Evolutionary conservation across 2,329 filamentous ascomycete species (phyloP), one percentile per base, ranked within the genome.

Genomic region (Fusarium mexicanum): DNA sequence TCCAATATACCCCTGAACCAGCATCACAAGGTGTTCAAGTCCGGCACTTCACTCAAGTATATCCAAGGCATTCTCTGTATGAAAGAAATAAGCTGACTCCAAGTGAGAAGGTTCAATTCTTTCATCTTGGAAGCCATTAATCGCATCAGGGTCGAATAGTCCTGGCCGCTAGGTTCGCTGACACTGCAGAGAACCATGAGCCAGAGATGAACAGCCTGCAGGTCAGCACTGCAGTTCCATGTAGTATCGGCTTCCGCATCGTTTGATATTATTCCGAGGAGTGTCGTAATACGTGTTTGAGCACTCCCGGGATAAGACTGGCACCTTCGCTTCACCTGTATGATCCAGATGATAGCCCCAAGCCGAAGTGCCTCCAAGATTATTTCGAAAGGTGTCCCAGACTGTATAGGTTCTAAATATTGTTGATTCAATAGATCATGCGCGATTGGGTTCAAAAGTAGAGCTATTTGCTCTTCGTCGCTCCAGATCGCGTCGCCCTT

Each of bases 321-420:
- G 9, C 64, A 67, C 44, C 38, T 53, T 58, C n/a, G 60, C 46
- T 67, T 67, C 33, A 53, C 22, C 31, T 29, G 24, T 37, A 68
- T 65, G 31, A 60, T 61, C 65, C 65, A 68, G 22, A 68, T 55
- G 22, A 65, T 60, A n/a, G 65, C 41, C 13, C 65, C 61, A 18
- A 68, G 61, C 47, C 54, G 47, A 65, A 68, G 54, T 18, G 54
- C 29, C 29, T 55, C 41, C 12, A 48, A 48, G n/a, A 61, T 20
- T 29, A 44, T 37, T 22, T 55, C 38, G 9, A 35, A 53, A 24
- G 20, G 51, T n/a, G 46, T 43, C 4, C 4, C 4, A 16, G 38
- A 17, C 14, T 54, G 18, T 10, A 20, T 14, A 51, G 10, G 8
- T 6, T 26, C 17, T 13, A 9, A 8, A 37, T 18, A 14, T n/a